phyloP scores from a whole-genome alignment of 2,329 filamentous ascomycete genomes.

The Amauroascus niger region DNA sequence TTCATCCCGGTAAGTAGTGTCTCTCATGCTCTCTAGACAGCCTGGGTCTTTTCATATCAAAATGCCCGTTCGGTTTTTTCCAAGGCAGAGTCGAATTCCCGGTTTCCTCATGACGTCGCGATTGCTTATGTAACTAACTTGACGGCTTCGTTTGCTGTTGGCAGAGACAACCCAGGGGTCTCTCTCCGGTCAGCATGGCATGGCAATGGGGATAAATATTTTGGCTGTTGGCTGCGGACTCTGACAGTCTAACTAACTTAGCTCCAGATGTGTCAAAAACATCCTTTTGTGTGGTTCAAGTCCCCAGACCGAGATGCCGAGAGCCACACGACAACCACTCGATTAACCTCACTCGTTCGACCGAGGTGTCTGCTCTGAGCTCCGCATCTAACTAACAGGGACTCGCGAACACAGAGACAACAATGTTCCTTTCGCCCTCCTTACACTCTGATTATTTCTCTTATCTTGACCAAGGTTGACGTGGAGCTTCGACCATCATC shows the following conservation, averaged over 20 bases:
- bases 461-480: background rate
- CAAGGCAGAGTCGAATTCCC: background rate
- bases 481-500: background rate
- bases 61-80: too few species aligned
- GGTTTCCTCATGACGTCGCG: background rate
- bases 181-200: too few species aligned
- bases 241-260: too few species aligned
- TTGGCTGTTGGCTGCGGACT: too few species aligned
- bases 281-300: too few species aligned
- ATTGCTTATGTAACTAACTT: background rate
- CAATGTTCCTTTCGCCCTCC: background rate
- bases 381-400: background rate
- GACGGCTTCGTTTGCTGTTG: background rate
- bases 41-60: too few species aligned
- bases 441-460: background rate
- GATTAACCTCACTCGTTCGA: background rate
- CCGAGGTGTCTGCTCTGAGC: background rate
- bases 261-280: too few species aligned
- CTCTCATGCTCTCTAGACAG: background rate
- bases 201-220: too few species aligned
- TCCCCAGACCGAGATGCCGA: slow-evolving; percentile 1
- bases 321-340: too few species aligned
- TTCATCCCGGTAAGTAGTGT: background rate
- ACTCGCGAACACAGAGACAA: background rate
- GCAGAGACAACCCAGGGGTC: too few species aligned